Conservation (phyloP, 257 asterid genomes). For the Solanum corneliomulleri region DNA sequence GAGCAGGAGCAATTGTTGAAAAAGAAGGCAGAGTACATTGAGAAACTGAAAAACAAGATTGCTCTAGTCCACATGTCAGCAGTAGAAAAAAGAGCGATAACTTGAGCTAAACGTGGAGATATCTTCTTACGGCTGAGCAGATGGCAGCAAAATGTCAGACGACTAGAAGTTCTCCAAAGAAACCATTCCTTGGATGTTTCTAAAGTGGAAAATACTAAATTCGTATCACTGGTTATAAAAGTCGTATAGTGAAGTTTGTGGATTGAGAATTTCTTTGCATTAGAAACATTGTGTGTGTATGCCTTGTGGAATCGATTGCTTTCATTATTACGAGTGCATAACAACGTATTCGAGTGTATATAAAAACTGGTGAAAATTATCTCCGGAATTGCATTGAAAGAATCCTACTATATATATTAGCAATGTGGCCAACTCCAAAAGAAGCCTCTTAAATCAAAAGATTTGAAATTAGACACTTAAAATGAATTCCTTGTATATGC, state of each 20-base stretch:
- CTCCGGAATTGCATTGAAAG: neutral
- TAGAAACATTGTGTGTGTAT: conserved; percentile 18
- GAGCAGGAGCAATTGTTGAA: conserved; percentile 66
- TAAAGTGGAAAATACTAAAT: conserved; percentile 18
- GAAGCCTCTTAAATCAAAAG: neutral
- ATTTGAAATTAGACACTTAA: neutral
- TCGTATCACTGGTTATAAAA: neutral
- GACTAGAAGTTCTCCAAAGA: conserved; percentile 78
- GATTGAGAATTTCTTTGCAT: conserved; percentile 15
- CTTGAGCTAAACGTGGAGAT: conserved; percentile 74
- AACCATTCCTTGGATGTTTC: conserved; percentile 50
- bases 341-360: conserved; percentile 13
- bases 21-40: conserved; percentile 59
- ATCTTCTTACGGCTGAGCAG: conserved; percentile 79
- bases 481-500: neutral
- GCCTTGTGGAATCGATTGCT: conserved; percentile 17
- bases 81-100: conserved; percentile 63
- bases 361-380: neutral
- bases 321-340: conserved; percentile 29
- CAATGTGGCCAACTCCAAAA: neutral
- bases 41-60: conserved; percentile 70
- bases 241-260: conserved; percentile 18
- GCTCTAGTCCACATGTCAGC: conserved; percentile 66
- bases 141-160: conserved; percentile 67
- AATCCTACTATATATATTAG: neutral